Evolutionary conservation across 345 rosid genomes (phyloP), one percentile per base, ranked within the genome.

Genomic region (Populus simonii): DNA sequence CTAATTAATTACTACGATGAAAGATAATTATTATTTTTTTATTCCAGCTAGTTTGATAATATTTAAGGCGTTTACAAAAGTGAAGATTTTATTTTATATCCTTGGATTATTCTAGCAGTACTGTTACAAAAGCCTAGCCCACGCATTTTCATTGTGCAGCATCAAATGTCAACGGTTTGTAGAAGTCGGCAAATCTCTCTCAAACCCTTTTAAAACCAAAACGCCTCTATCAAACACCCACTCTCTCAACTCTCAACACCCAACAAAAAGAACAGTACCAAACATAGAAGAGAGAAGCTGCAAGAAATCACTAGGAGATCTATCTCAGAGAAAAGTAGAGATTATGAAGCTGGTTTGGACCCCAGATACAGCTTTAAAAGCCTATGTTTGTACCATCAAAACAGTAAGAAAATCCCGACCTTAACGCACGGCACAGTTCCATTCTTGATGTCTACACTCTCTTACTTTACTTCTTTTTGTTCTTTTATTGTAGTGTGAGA

Each of bases 331-430:
- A n/a, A 59, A 59, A 9, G 23, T 9, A 57, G 63, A 57, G 63
- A 69, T n/a, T 11, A 93, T 93, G 97, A 94, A 86, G 90, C 91
- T 93, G 18, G 88, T 82, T 53, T 94, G 98, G 98, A 92, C 95
- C 23, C 94, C 98, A 8, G 97, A 90, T 68, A 80, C 81, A 17
- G 98, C 98, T 12, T 87, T 89, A 6, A 85, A 88, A 73, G 97
- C 98, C 27, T 94, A 89, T 75, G 65, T 94, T 49, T 87, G 83
- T 20, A 93, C 97, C 57, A 91, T 94, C 20, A 80, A 79, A 85
- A 85, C 87, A 25, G 97, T 94, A 78, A 79, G 91, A 31, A 7
- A 16, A 0, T 4, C 18, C 8, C 29, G 15, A 6, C 7, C 36
- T 18, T 16, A 0, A n/a, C 29, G 16, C 6, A 1, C 29, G 11